Base-by-base conservation (phyloP, 2,329 filamentous ascomycete species). In the Talaromyces sp. region DNA sequence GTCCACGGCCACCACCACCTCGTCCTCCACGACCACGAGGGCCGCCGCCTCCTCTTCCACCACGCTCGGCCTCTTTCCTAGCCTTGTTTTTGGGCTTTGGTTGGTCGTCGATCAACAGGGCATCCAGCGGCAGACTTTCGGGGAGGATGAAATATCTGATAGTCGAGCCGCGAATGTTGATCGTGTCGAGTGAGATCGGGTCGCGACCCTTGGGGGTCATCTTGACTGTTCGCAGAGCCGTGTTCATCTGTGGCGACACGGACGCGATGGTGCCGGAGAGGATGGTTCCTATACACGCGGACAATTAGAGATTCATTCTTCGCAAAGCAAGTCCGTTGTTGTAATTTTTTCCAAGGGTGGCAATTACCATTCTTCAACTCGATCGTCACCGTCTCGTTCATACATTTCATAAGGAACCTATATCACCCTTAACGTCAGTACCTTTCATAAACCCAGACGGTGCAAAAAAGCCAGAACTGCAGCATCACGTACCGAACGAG, bases 21-120 rank as follows among this genome's bases (percentile, higher is more conserved):
- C 19, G 84, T 78, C 62, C 86, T 81, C 30, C 81, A 75, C 51
- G 82, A 51, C 60, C 59, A 13, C 59, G 17, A 13, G 39, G 53
- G 9, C 59, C 75, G 42, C 82, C 77, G 44, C 81, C 73, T 27
- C 80, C 75, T 22, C 79, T 74, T 54, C 80, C 73, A 52, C 82
- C 78, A 55, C 88, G 81, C 58, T 80, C 78, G 49, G 73, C 84
- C 80, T 98, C 95, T 84, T 99, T 99, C 74, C 93, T 87, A 28
- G 95, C 93, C 87, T 99, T 99, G 82, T 99, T 99, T 89, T 98
- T 98, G 64, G 95, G 93, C 83, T 99, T 99, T 57, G 93, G 92
- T 71, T 92, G 88, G 79, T 99, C 95, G 76, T 99, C 95, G 69
- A 99, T 92, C 65, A 99, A 85, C 58, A 99, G 85, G 47, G 93